A percentile compares a stretch with the other conserved stretches of the same genome.
These are phyloP conservation scores for Zygosaccharomyces pseudobailii DNA, from an alignment of 1,139 yeast genomes.

Conservation along the genomic window DNA sequence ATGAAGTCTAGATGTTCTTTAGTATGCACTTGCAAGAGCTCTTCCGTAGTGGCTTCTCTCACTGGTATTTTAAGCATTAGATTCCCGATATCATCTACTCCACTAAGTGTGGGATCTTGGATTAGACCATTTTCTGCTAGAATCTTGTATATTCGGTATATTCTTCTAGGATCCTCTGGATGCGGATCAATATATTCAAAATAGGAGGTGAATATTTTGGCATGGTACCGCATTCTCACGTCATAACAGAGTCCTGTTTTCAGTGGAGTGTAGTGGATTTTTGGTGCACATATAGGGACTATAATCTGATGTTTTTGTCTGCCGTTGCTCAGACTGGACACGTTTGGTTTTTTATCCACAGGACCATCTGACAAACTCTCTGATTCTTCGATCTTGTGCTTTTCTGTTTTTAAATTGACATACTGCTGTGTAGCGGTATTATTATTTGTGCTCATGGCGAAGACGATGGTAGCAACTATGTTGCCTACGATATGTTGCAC, in stretches of 20 bases:
- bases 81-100: constrained; percentile 80
- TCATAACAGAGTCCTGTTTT: constrained; percentile 95
- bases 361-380: constrained; percentile 4
- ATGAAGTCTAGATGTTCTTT: constrained; percentile 73
- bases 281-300: constrained; percentile 47
- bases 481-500: not conserved
- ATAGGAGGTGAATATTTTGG: constrained; percentile 86
- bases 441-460: constrained; percentile 1
- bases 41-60: constrained; percentile 83
- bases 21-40: constrained; percentile 81
- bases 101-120: constrained; percentile 73
- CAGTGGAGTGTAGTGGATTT: constrained; percentile 53
- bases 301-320: constrained; percentile 38
- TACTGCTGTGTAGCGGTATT: not conserved
- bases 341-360: not conserved
- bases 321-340: constrained; percentile 2
- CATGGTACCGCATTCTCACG: constrained; percentile 96
- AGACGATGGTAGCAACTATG: not conserved
- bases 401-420: constrained; percentile 4
- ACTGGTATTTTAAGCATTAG: constrained; percentile 81
- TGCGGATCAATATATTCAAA: constrained; percentile 96
- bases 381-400: constrained; percentile 9
- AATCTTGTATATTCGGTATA: constrained; percentile 86
- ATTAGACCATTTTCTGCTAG: constrained; percentile 92
- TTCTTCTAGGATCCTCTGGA: constrained; percentile 97